phyloP scores from a whole-genome alignment of 1,139 yeast species.

The Insectozyma bohioensis region DNA sequence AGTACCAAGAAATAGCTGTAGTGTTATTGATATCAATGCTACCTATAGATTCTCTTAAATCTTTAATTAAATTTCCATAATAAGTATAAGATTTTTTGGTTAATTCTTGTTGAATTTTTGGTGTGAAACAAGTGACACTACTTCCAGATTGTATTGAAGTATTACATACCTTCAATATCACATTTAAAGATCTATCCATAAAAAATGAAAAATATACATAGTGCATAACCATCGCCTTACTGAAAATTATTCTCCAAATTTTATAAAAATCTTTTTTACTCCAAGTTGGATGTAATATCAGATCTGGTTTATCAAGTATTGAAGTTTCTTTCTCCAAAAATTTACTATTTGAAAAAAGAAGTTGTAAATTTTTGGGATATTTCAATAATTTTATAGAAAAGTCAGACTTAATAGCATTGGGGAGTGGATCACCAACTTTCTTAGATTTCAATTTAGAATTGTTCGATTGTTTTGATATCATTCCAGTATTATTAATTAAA shows the following conservation, averaged over 20 bases:
- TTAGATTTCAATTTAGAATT: neutral
- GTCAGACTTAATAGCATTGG: constrained; percentile 16
- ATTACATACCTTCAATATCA: constrained; percentile 25
- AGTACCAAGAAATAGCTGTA: constrained; percentile 37
- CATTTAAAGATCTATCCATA: constrained; percentile 39
- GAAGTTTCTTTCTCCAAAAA: neutral
- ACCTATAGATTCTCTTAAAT: constrained; percentile 32
- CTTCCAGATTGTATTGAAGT: constrained; percentile 14
- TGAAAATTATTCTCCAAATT: constrained; percentile 33
- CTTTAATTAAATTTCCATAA: constrained; percentile 35
- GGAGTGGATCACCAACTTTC: constrained; percentile 12
- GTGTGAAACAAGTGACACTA: constrained; percentile 25
- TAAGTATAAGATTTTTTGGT: constrained; percentile 34
- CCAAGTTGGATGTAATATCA: constrained; percentile 11
- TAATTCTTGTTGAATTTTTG: constrained; percentile 28
- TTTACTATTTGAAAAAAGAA: constrained; percentile 1
- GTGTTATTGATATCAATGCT: constrained; percentile 36
- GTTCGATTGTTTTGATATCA: neutral
- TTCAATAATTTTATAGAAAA: constrained; percentile 7
- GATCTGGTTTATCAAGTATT: neutral
- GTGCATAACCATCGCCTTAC: constrained; percentile 25
- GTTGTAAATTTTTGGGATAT: constrained; percentile 6
- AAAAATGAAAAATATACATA: constrained; percentile 35
- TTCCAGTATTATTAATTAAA: neutral
- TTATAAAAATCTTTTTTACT: constrained; percentile 10